Evolutionary conservation across 768 basidiomycete species (phyloP), one percentile per base, ranked within the genome.

Genomic region (Calocybe gangraenosa): DNA sequence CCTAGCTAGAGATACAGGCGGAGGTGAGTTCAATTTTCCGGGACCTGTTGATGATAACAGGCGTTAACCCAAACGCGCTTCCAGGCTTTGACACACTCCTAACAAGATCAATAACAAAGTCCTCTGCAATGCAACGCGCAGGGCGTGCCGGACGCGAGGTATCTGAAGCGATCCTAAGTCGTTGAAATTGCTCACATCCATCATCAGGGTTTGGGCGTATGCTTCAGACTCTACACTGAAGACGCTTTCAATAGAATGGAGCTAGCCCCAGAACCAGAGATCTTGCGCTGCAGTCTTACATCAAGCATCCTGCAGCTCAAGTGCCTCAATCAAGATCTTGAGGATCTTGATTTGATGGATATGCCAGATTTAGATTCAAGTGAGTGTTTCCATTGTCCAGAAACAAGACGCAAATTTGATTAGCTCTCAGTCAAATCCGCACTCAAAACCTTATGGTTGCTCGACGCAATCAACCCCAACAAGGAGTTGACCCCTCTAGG

Each of bases 81-180:
- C 28, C 21, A 92, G 93, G 92, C 2, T 87, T 97, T 54, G 94
- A 98, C 63, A 86, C 89, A 13, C 71, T 98, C 3, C 56, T 91
- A 33, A 86, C 87, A 13, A 79, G 80, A 58, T 81, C 87, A 40
- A 88, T 97, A 50, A 89, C 89, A 19, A 83, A 90, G 63, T 92
- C 91, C 2, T 92, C 88, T 11, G 94, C 96, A 6, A 81, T 82
- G 76, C 89, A 99, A 63, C 75, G 96, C n/a, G 79, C 92, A 2
- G 96, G 96, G 61, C 90, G 96, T 46, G 96, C 95, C 0, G 96
- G 96, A 50, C 91, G 96, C 46, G 92, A 97, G 66, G 88, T 87
- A 57, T 35, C 66, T 15, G 2, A 7, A 15, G 14, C 9, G 9
- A 15, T 58, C 17, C 7, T 20, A 10, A 37, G 33, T 14, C 39